Base-by-base conservation (phyloP, 2,329 filamentous ascomycete species). In the Tolypocladium endophyticum region DNA sequence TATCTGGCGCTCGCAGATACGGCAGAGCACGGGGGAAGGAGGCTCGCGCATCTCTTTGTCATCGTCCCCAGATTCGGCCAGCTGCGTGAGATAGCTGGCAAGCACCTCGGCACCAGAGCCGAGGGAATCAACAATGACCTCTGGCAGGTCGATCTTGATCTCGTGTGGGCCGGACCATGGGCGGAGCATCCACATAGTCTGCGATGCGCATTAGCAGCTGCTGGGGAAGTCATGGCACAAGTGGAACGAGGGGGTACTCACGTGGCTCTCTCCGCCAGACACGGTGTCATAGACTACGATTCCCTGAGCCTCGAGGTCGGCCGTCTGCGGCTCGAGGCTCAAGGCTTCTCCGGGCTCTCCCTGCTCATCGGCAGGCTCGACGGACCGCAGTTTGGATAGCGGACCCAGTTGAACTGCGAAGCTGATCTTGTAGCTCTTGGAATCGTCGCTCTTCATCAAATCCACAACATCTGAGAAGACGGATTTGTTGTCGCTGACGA, bases 161-260 rank as follows among this genome's bases (percentile, higher is more conserved):
- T 97, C 92, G 65, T 92, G 85, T 7, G 93, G 89, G 47, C 88
- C 83, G 47, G 92, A 87, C 74, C 92, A 96, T 2, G 93, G 94
- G 64, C 94, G 89, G 66, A 99, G 85, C 92, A 99, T 99, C 94
- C 94, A 99, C 95, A 99, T 99, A 23, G 91, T 96, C 90, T 96
- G 57, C 18, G 43, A 54, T n/a, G 35, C 23, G 35, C 8, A 56
- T 64, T 53, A 62, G 61, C 58, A 57, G 35, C 39, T 38, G 55
- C 55, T 12, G 2, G 23, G 38, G 45, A 9, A 16, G 23, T 30
- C 11, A 28, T 8, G 6, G 23, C 12, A 16, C 3, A n/a, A 12
- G 23, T 7, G 35, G 47, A 11, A 57, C 4, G 11, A 7, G n/a
- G 2, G 23, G 25, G 20, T 4, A 82, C 89, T 80, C 83, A 95